Conservation (phyloP, 2,329 filamentous ascomycete species). For the Penicillium brasilianum region DNA sequence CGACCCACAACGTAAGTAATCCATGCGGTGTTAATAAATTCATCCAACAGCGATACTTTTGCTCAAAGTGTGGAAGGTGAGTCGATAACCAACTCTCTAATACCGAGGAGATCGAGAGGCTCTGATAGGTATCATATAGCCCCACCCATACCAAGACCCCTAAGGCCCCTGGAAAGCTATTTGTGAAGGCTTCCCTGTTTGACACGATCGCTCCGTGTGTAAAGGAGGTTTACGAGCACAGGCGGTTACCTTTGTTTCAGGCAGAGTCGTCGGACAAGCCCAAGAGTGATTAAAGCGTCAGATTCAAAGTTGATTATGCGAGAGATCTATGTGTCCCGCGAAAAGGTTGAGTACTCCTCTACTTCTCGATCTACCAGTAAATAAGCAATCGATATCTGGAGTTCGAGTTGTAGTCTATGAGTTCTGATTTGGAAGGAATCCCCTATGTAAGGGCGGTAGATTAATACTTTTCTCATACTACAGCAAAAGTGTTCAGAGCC, state of each 20-base stretch:
- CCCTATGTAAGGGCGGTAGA: too few species aligned
- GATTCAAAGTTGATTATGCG: background rate
- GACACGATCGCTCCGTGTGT: conserved; percentile 18
- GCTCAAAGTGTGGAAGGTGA: conserved; percentile 33
- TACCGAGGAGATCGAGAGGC: too few species aligned
- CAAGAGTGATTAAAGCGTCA: background rate
- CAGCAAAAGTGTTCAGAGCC: too few species aligned
- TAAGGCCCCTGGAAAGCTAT: conserved; percentile 24
- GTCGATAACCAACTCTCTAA: background rate
- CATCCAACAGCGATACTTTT: conserved; percentile 29
- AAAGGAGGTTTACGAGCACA: conserved; percentile 20
- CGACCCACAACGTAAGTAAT: background rate
- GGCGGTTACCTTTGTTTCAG: conserved; percentile 7
- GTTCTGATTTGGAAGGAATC: background rate
- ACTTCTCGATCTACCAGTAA: background rate
- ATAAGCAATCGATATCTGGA: background rate
- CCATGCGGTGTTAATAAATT: background rate
- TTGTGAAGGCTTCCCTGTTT: conserved; percentile 31
- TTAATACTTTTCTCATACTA: too few species aligned
- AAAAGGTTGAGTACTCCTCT: background rate
- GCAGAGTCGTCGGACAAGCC: background rate
- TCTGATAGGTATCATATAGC: conserved; percentile 4
- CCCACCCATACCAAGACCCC: conserved; percentile 21
- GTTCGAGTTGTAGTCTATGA: background rate
- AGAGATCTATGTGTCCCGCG: background rate